phyloP scores from a whole-genome alignment of 306 rosid genomes.

The Dryas drummondii region DNA sequence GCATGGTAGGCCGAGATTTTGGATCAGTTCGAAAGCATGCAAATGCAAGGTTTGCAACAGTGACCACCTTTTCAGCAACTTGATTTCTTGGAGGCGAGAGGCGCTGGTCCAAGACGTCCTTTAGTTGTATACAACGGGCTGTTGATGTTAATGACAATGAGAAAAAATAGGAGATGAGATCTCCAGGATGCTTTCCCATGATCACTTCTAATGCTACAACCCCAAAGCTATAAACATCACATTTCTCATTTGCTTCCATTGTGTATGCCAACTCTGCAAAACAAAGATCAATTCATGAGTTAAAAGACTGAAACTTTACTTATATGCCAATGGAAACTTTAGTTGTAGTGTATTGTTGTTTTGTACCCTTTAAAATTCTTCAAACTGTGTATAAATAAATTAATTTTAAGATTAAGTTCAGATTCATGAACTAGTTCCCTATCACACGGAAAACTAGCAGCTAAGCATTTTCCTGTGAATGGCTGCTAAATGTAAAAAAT shows the following conservation, averaged over 20 bases:
- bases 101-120: slow-evolving; percentile 25
- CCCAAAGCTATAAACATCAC: slow-evolving; percentile 29
- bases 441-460: no score
- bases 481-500: no score
- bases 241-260: slow-evolving; percentile 21
- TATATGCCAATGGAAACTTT: not conserved
- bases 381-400: no score
- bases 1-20: slow-evolving; percentile 29
- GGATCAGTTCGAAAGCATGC: slow-evolving; percentile 24
- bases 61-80: slow-evolving; percentile 18
- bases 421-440: no score
- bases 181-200: slow-evolving; percentile 31
- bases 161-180: slow-evolving; percentile 15
- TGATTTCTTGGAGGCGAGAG: slow-evolving; percentile 7
- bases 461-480: no score
- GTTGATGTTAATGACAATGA: slow-evolving; percentile 6
- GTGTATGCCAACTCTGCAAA: slow-evolving; percentile 25
- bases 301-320: no score
- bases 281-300: slow-evolving; percentile 1
- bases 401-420: no score
- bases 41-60: slow-evolving; percentile 23
- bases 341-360: not conserved
- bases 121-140: slow-evolving; percentile 1
- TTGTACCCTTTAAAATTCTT: no score
- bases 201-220: slow-evolving; percentile 23